Percentiles rank a stretch among this genome's conserved stretches.
These are phyloP conservation scores for Aspergillus neotritici DNA, from an alignment of 2,329 filamentous ascomycete species.

Conservation along the genomic window DNA sequence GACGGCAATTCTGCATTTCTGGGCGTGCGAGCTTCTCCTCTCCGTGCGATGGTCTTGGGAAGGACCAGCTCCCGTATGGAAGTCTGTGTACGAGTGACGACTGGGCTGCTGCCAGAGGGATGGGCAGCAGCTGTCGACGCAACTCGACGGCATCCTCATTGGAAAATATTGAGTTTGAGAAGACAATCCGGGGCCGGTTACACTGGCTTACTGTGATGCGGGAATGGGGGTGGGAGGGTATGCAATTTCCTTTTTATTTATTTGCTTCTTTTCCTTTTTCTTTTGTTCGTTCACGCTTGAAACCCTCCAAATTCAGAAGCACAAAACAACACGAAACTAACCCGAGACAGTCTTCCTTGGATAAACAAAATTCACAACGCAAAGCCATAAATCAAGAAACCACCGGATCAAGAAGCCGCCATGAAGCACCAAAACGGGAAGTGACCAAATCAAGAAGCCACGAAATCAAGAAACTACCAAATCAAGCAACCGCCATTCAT, in stretches of 20 bases:
- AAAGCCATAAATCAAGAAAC: background rate
- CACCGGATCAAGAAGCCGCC: no score
- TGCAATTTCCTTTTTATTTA: constrained; percentile 25
- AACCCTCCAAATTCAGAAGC: background rate
- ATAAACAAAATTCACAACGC: constrained; percentile 14
- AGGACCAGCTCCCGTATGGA: constrained; percentile 9
- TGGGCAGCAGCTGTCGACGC: constrained; percentile 17
- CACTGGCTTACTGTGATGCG: constrained; percentile 69
- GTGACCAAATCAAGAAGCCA: no score
- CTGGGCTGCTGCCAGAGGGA: constrained; percentile 7
- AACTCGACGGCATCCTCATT: constrained; percentile 28
- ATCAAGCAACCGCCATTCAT: no score
- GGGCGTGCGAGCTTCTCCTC: constrained; percentile 15
- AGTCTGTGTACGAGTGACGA: constrained; percentile 7
- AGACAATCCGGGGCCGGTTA: constrained; percentile 59
- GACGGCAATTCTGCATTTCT: constrained; percentile 23
- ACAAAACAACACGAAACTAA: no score
- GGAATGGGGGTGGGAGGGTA: constrained; percentile 68
- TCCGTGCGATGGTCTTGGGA: constrained; percentile 16
- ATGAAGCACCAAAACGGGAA: no score
- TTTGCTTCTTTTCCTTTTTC: no score
- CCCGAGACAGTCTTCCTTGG: constrained; percentile 35
- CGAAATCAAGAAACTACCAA: no score
- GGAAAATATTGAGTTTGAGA: constrained; percentile 51
- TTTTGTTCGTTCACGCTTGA: constrained; percentile 1